Conservation (phyloP, 768 basidiomycete species). For the Tephrocybe sp. region DNA sequence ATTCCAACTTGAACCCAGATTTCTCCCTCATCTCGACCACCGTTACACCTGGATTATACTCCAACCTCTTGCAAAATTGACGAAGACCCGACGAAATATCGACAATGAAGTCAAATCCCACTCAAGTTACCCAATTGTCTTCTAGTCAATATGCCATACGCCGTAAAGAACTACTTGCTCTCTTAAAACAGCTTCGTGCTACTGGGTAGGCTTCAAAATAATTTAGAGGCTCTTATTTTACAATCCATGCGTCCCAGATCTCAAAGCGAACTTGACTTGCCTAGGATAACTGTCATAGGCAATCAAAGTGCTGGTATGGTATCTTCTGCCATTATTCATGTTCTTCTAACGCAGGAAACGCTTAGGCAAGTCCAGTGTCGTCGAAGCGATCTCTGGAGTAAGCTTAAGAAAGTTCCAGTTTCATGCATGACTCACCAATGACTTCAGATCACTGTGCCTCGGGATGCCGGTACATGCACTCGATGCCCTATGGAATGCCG, state of each 20-base stretch:
- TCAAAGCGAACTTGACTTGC: constrained; percentile 47
- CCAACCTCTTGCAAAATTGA: no score
- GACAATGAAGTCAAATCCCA: neutral
- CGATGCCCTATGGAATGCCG: constrained; percentile 40
- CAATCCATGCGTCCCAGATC: constrained; percentile 24
- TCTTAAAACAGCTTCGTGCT: constrained; percentile 31
- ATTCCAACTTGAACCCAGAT: no score
- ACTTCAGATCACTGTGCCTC: constrained; percentile 44
- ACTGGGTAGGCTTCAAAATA: constrained; percentile 27
- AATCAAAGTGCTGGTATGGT: constrained; percentile 47
- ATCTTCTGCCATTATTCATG: neutral
- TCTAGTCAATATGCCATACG: constrained; percentile 31
- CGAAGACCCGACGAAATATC: no score
- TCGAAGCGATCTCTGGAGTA: constrained; percentile 51
- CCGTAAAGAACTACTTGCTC: constrained; percentile 28
- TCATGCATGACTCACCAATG: no score
- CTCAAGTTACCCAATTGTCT: constrained; percentile 14
- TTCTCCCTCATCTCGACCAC: no score
- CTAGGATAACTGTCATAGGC: constrained; percentile 51
- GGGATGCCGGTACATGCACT: constrained; percentile 49
- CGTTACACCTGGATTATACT: no score
- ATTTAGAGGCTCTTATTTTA: neutral
- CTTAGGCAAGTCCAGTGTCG: constrained; percentile 41
- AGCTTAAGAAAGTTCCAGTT: neutral
- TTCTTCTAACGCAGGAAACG: neutral